A percentile compares a stretch with the other conserved stretches of the same genome.
Evolutionary conservation across 176 grass and related monocot genomes (phyloP).

Genomic region (Oryza glaberrima): DNA sequence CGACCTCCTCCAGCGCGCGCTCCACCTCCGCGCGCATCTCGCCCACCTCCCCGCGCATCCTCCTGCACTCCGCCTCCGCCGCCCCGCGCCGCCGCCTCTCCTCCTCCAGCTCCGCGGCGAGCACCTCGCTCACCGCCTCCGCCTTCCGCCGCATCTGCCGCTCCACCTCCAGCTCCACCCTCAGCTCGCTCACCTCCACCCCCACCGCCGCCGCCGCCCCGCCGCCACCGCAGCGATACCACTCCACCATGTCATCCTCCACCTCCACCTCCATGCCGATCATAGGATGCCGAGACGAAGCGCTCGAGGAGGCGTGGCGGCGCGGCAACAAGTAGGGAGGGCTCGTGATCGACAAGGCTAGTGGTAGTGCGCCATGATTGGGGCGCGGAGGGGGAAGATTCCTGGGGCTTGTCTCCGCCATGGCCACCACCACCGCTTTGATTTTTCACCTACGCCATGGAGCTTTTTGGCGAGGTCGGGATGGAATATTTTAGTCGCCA

Average conservation of each 20-base stretch:
- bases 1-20: constrained; percentile 29
- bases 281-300: constrained; percentile 23
- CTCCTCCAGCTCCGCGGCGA: constrained; percentile 57
- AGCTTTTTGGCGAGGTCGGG: constrained; percentile 38
- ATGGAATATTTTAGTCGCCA: constrained; percentile 32
- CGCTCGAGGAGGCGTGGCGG: background rate
- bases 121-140: constrained; percentile 56
- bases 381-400: constrained; percentile 30
- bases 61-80: constrained; percentile 45
- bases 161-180: constrained; percentile 65
- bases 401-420: constrained; percentile 39
- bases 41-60: constrained; percentile 55
- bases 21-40: constrained; percentile 36
- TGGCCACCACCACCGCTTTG: constrained; percentile 25
- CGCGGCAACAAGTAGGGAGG: constrained; percentile 43
- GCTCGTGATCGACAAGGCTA: constrained; percentile 70
- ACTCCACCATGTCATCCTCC: constrained; percentile 1
- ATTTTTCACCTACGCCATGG: constrained; percentile 18
- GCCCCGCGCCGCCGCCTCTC: constrained; percentile 59
- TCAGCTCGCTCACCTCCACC: constrained; percentile 49
- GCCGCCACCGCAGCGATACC: background rate
- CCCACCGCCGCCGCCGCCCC: constrained; percentile 24
- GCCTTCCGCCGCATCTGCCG: constrained; percentile 64
- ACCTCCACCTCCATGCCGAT: constrained; percentile 33
- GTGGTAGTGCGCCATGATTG: constrained; percentile 47